These are phyloP conservation scores for Chrysoporthe cubensis DNA, from an alignment of 2,329 filamentous ascomycete species.

Conservation along the genomic window DNA sequence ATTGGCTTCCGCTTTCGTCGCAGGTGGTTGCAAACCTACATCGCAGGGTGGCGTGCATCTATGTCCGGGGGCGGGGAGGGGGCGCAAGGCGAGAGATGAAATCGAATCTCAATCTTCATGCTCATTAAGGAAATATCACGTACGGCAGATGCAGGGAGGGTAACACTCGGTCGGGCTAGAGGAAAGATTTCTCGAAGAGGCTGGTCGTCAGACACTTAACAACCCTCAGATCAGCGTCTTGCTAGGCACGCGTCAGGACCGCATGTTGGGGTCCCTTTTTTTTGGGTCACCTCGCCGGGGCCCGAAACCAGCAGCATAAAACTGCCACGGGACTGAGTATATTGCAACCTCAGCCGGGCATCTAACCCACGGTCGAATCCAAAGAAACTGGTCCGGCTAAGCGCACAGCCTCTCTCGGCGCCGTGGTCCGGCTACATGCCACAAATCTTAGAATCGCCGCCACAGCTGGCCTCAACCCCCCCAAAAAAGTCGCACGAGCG, in stretches of 20 bases:
- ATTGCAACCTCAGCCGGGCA: constrained; percentile 23
- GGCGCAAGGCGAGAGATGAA: constrained; percentile 1
- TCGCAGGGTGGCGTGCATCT: constrained; percentile 12
- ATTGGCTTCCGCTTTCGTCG: constrained; percentile 19
- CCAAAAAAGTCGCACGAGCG: constrained; percentile 13
- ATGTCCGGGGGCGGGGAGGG: neutral
- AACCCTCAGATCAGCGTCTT: constrained; percentile 5
- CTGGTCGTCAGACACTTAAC: constrained; percentile 10
- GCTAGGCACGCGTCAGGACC: constrained; percentile 4
- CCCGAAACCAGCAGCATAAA: constrained; percentile 26
- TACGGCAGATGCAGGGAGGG: constrained; percentile 16
- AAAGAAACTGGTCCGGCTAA: constrained; percentile 5
- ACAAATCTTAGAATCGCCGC: neutral
- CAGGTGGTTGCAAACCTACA: constrained; percentile 11
- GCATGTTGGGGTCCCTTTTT: constrained; percentile 18
- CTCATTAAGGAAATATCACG: constrained; percentile 3
- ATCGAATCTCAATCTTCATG: constrained; percentile 11
- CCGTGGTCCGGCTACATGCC: neutral
- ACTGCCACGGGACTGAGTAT: constrained; percentile 21
- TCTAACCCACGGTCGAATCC: constrained; percentile 1
- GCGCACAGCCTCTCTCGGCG: constrained; percentile 21
- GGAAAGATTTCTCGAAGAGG: constrained; percentile 3
- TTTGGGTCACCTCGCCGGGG: constrained; percentile 19
- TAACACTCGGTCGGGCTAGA: constrained; percentile 16
- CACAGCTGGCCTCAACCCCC: constrained; percentile 2